Percentiles rank a stretch among this genome's conserved stretches.
Conservation (phyloP, 2,329 filamentous ascomycete species). For the Nemania sp. region DNA sequence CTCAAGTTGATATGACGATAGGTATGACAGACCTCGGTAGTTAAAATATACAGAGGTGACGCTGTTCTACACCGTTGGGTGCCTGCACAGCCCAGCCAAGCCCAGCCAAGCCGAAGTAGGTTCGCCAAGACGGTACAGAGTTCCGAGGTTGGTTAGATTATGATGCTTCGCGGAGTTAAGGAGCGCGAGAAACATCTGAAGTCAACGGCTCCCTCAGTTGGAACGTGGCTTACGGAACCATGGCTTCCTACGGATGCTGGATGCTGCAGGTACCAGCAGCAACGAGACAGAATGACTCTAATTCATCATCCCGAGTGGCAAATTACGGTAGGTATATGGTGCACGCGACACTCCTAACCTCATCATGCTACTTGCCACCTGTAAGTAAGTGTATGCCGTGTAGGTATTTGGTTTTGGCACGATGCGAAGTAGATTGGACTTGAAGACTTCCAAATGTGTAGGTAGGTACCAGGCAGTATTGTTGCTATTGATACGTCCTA, state of each 20-base stretch:
- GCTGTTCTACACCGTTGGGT: too few species aligned
- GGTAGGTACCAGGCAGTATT: too few species aligned
- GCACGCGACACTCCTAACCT: not conserved
- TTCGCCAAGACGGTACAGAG: conserved; percentile 21
- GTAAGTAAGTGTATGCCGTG: not conserved
- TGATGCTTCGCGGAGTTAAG: conserved; percentile 18
- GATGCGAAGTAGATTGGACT: too few species aligned
- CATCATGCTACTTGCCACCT: not conserved
- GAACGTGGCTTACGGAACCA: conserved; percentile 8
- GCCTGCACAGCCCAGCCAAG: conserved; percentile 21
- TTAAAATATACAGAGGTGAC: too few species aligned
- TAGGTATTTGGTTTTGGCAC: too few species aligned
- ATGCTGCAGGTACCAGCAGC: not conserved
- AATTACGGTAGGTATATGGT: not conserved
- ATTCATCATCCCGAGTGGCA: conserved; percentile 10
- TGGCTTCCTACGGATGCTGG: too few species aligned
- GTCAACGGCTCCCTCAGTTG: conserved; percentile 22
- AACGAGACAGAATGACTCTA: not conserved
- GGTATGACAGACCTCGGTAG: too few species aligned
- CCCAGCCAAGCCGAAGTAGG: conserved; percentile 5
- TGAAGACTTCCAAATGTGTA: too few species aligned
- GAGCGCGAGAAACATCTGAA: conserved; percentile 1
- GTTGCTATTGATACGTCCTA: too few species aligned
- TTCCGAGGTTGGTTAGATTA: too few species aligned
- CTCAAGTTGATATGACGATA: too few species aligned